phyloP scores from a whole-genome alignment of 2,329 filamentous ascomycete genomes.

The Fusarium nisikadoi region DNA sequence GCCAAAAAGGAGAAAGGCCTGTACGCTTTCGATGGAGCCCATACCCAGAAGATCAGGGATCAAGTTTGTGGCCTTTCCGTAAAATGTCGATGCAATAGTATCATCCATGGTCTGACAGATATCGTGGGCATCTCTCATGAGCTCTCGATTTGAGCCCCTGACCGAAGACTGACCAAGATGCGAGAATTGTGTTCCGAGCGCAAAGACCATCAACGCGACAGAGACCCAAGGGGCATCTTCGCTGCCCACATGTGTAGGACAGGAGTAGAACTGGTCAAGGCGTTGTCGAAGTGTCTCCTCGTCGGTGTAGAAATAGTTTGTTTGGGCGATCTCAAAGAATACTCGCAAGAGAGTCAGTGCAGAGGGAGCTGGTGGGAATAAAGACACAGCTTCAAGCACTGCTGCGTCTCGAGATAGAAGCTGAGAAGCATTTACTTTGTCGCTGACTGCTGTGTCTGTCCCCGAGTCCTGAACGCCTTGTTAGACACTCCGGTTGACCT shows the following conservation, averaged over 20 bases:
- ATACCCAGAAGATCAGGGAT: conserved; percentile 31
- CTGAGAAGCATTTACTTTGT: neutral
- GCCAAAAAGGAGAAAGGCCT: conserved; percentile 35
- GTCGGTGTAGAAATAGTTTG: conserved; percentile 41
- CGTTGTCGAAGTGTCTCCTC: conserved; percentile 27
- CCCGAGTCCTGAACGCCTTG: conserved; percentile 2
- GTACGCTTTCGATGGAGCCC: conserved; percentile 32
- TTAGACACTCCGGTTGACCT: neutral
- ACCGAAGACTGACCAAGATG: conserved; percentile 18
- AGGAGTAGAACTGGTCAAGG: conserved; percentile 32
- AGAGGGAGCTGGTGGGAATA: conserved; percentile 29
- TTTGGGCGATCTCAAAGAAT: conserved; percentile 39
- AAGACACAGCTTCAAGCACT: conserved; percentile 25
- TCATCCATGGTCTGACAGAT: conserved; percentile 31
- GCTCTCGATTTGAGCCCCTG: neutral
- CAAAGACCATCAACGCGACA: conserved; percentile 38
- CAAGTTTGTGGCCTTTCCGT: conserved; percentile 19
- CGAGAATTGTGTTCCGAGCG: conserved; percentile 36
- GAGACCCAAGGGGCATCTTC: conserved; percentile 36
- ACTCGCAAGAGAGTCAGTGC: conserved; percentile 29
- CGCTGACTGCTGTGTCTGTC: neutral
- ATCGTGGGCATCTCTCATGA: conserved; percentile 8
- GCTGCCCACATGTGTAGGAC: neutral
- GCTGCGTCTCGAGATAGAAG: conserved; percentile 10
- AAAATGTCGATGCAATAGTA: conserved; percentile 26